phyloP scores from a whole-genome alignment of 192 early-diverging fungal genomes.

The Rhizoclosmatium globosum region DNA sequence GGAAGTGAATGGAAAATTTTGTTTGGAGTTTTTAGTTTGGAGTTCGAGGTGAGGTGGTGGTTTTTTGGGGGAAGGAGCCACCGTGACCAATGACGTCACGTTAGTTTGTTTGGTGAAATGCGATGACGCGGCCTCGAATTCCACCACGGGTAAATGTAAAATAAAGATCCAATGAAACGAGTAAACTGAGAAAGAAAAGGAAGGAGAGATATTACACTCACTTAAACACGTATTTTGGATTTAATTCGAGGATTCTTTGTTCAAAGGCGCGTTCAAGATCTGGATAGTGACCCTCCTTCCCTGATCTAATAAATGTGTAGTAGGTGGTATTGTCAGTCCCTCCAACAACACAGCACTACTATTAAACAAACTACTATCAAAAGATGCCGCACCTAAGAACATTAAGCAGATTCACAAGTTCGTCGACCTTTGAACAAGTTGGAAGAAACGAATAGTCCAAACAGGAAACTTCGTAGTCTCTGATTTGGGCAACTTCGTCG shows the following conservation, averaged over 20 bases:
- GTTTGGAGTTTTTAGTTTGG: not conserved
- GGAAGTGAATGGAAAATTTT: conserved; percentile 23
- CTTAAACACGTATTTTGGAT: conserved; percentile 17
- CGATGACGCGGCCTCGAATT: not conserved
- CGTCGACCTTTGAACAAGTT: not conserved
- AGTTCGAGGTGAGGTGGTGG: not conserved
- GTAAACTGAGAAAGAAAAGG: not conserved
- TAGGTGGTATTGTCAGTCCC: not conserved
- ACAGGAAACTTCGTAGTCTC: conserved; percentile 20
- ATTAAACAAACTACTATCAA: not conserved
- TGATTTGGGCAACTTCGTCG: not conserved
- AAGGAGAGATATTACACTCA: not conserved
- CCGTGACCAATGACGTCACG: not conserved
- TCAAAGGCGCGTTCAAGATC: conserved; percentile 43
- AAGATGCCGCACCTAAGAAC: conserved; percentile 12
- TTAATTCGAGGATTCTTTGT: conserved; percentile 21
- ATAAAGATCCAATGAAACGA: not conserved
- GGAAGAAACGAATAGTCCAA: conserved; percentile 29
- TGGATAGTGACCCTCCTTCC: conserved; percentile 47
- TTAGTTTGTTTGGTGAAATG: not conserved
- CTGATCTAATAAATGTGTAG: conserved; percentile 22
- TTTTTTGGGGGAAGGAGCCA: not conserved
- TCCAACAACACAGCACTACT: not conserved
- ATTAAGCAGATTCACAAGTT: conserved; percentile 18
- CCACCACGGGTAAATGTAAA: not conserved